Conservation (phyloP, 495 filamentous ascomycete species). For the Cercophora scortea region DNA sequence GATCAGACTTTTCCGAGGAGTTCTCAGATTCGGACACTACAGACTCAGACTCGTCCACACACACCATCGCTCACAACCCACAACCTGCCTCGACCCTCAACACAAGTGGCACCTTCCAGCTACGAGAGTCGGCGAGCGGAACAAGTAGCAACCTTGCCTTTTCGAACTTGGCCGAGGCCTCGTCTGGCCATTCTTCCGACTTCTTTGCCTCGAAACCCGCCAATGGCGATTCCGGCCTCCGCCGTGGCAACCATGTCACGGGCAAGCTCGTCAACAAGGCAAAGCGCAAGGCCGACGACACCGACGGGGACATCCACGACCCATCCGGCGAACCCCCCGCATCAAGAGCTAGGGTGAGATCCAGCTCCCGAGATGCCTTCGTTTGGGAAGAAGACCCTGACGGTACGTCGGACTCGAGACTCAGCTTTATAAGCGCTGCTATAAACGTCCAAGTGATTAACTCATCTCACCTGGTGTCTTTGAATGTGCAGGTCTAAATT, state of each 20-base stretch:
- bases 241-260: neutral
- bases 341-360: neutral
- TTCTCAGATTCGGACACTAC: neutral
- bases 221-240: neutral
- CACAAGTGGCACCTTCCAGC: neutral
- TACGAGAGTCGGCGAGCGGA: no score
- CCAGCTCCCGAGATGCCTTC: no score
- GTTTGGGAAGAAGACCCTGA: no score
- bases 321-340: neutral
- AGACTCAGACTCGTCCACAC: neutral
- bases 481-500: no score
- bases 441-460: no score
- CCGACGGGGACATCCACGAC: neutral
- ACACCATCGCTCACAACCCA: neutral
- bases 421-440: no score
- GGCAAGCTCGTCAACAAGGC: conserved; percentile 6
- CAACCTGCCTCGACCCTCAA: neutral
- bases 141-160: neutral
- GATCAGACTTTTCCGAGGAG: neutral
- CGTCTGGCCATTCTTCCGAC: neutral
- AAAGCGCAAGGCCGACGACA: neutral
- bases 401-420: no score
- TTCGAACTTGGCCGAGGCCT: neutral
- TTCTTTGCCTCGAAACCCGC: neutral
- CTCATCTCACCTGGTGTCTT: no score